Conservation (phyloP, 805 yeast genomes). For the Yamadazyma ubonensis region DNA sequence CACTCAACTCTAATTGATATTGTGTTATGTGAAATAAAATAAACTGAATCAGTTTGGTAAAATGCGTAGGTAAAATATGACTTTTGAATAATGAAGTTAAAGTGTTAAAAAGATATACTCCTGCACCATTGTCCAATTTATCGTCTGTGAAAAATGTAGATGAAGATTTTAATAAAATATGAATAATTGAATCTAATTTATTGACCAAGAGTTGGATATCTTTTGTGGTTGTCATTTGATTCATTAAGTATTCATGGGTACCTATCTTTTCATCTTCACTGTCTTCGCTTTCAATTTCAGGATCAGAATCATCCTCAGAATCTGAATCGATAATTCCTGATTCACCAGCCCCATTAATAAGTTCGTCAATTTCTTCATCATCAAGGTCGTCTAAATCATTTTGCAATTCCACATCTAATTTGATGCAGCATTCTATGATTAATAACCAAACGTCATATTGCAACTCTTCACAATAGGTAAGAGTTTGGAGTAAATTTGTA, state of each 20-base stretch:
- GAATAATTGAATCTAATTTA: conserved; percentile 72
- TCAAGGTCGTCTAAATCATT: conserved; percentile 84
- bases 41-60: conserved; percentile 85
- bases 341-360: conserved; percentile 46
- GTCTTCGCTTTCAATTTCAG: conserved; percentile 24
- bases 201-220: conserved; percentile 54
- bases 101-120: conserved; percentile 67
- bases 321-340: conserved; percentile 35
- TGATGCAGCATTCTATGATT: conserved; percentile 74
- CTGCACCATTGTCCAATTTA: conserved; percentile 57
- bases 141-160: conserved; percentile 38
- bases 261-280: conserved; percentile 23
- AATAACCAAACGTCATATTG: conserved; percentile 76
- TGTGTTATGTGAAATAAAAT: conserved; percentile 79
- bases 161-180: conserved; percentile 54
- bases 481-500: conserved; percentile 56
- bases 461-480: conserved; percentile 73
- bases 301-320: conserved; percentile 23
- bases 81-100: conserved; percentile 74
- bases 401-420: conserved; percentile 88
- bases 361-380: conserved; percentile 59
- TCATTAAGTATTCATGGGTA: conserved; percentile 40
- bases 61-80: conserved; percentile 87
- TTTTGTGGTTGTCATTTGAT: conserved; percentile 40
- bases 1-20: conserved; percentile 76